phyloP scores from a whole-genome alignment of 768 basidiomycete genomes.

The Lentinula guzmanii region DNA sequence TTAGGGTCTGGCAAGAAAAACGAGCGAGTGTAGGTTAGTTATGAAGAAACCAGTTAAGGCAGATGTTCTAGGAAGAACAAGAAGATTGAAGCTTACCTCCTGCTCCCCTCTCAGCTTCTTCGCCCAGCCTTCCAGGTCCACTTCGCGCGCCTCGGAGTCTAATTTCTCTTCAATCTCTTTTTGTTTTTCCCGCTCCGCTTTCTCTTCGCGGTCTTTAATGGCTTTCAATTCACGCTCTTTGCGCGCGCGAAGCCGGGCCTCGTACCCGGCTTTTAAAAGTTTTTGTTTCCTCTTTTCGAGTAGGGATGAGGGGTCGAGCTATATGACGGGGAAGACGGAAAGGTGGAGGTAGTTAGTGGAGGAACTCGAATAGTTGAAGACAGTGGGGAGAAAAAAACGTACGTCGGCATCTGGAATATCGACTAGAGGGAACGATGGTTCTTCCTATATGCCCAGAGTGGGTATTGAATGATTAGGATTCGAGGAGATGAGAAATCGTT shows the following conservation, averaged over 20 bases:
- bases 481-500: conserved; percentile 7
- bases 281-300: conserved; percentile 95
- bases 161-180: conserved; percentile 61
- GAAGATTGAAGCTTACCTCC: conserved; percentile 41
- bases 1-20: conserved; percentile 47
- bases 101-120: conserved; percentile 70
- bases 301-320: conserved; percentile 85
- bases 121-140: conserved; percentile 72
- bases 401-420: conserved; percentile 89
- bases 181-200: conserved; percentile 64
- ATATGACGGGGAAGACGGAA: not conserved
- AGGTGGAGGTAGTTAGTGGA: not conserved
- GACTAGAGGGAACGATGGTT: conserved; percentile 83
- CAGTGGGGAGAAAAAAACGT: not conserved
- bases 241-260: conserved; percentile 77
- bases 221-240: conserved; percentile 64
- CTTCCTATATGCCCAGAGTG: conserved; percentile 42
- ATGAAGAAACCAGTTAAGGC: too few relatives aligned
- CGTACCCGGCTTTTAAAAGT: conserved; percentile 88
- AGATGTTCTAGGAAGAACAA: not conserved
- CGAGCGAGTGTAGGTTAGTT: conserved; percentile 32
- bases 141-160: conserved; percentile 73
- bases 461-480: not conserved
- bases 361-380: not conserved
- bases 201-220: conserved; percentile 59